phyloP scores from a whole-genome alignment of 2,329 filamentous ascomycete species.

The Colletotrichum sp. region DNA sequence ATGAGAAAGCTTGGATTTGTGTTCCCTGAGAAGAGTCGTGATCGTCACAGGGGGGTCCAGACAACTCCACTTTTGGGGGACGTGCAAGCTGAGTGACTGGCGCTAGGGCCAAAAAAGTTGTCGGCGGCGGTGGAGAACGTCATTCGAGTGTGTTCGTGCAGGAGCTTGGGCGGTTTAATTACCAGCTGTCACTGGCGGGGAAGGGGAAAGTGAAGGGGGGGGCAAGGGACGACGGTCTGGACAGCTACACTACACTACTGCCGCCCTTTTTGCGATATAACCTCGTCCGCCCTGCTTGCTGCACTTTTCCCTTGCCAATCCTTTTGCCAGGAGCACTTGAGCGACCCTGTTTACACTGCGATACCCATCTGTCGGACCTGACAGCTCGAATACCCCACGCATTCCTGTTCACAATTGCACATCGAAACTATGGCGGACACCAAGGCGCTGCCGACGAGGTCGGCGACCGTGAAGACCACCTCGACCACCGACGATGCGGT shows the following conservation, averaged over 20 bases:
- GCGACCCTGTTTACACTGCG: not conserved
- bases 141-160: slow-evolving; percentile 12
- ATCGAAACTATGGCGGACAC: slow-evolving; percentile 33
- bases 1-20: not conserved
- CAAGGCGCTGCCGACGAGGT: slow-evolving; percentile 48
- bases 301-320: not conserved
- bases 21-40: not conserved
- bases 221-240: not conserved
- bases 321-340: not conserved
- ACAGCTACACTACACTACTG: not conserved
- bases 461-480: slow-evolving; percentile 41
- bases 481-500: slow-evolving; percentile 57
- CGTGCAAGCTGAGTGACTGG: not conserved
- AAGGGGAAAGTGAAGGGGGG: not conserved
- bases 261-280: slow-evolving; percentile 8
- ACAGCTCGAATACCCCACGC: not conserved
- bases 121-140: slow-evolving; percentile 17
- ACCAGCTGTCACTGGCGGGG: slow-evolving; percentile 17
- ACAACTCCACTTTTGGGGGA: slow-evolving; percentile 1
- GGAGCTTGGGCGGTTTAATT: slow-evolving; percentile 19
- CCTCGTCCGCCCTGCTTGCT: not conserved
- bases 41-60: slow-evolving; percentile 19
- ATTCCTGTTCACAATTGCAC: slow-evolving; percentile 24
- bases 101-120: slow-evolving; percentile 11
- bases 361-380: not conserved